Conservation (phyloP, 371 early-diverging fungal species). For the Batkoa obscura region DNA sequence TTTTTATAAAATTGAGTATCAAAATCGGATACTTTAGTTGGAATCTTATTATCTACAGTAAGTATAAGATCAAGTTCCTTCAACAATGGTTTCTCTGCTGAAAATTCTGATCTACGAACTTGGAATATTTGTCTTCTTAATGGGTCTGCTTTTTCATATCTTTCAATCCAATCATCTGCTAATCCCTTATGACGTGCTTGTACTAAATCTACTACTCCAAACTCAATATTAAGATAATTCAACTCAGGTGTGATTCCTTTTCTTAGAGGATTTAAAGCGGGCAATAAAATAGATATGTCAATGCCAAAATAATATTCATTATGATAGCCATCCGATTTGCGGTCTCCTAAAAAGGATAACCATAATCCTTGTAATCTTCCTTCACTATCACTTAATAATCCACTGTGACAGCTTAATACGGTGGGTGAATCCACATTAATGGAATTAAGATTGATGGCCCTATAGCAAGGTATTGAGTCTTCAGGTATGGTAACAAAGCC, state of each 20-base stretch:
- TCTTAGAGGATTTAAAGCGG: constrained; percentile 22
- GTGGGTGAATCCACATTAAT: constrained; percentile 74
- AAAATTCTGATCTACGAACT: constrained; percentile 42
- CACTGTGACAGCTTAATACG: constrained; percentile 63
- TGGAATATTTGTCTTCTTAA: constrained; percentile 49
- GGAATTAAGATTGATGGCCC: constrained; percentile 58
- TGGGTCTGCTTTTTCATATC: constrained; percentile 51
- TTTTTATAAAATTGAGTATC: constrained; percentile 35
- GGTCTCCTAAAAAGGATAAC: constrained; percentile 64
- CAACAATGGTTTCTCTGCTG: constrained; percentile 33
- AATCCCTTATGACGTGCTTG: constrained; percentile 64
- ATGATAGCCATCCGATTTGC: constrained; percentile 39
- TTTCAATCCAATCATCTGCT: constrained; percentile 47
- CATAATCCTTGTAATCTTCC: constrained; percentile 67
- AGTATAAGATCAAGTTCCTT: constrained; percentile 59
- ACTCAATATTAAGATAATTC: constrained; percentile 20
- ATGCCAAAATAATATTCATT: constrained; percentile 62
- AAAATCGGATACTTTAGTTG: constrained; percentile 48
- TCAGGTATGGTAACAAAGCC: constrained; percentile 61
- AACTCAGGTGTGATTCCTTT: constrained; percentile 18
- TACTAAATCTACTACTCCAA: constrained; percentile 51
- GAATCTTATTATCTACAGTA: constrained; percentile 39
- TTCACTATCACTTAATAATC: constrained; percentile 53
- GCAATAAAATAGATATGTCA: constrained; percentile 34
- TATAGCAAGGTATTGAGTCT: constrained; percentile 62